Evolutionary conservation across 2,329 filamentous ascomycete genomes (phyloP).

Genomic region (Tolypocladium inflatum): DNA sequence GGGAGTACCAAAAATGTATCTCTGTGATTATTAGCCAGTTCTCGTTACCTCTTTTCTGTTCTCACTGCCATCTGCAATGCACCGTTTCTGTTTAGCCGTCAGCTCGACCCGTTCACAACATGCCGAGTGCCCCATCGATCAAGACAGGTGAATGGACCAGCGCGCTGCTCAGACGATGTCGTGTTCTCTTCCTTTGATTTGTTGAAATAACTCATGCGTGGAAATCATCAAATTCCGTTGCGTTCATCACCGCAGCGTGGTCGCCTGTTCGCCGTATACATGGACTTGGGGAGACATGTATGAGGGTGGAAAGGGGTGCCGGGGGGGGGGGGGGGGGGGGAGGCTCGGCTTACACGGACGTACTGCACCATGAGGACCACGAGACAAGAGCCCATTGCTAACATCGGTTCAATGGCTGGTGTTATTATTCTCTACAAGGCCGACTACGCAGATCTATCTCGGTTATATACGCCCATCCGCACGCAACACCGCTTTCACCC

Average conservation of each 20-base stretch:
- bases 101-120: background rate
- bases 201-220: background rate
- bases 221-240: slow-evolving; percentile 14
- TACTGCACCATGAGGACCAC: too few species aligned
- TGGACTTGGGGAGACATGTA: background rate
- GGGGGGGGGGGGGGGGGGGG: too few species aligned
- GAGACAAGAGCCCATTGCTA: too few species aligned
- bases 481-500: too few species aligned
- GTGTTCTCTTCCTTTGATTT: slow-evolving; percentile 7
- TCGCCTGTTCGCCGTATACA: background rate
- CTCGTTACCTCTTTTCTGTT: too few species aligned
- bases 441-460: too few species aligned
- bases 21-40: background rate
- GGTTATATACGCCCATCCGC: too few species aligned
- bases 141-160: background rate
- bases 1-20: background rate
- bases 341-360: background rate
- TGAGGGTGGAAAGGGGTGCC: too few species aligned
- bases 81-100: background rate
- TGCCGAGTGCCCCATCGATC: background rate
- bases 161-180: slow-evolving; percentile 18
- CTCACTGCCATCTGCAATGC: background rate
- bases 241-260: slow-evolving; percentile 11
- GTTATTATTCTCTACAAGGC: too few species aligned
- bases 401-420: too few species aligned